Percentiles rank a stretch among this genome's conserved stretches.
Evolutionary conservation across 225 moss, liverwort and hornwort species (phyloP).

Genomic region (Pseudisothecium myosuroides): DNA sequence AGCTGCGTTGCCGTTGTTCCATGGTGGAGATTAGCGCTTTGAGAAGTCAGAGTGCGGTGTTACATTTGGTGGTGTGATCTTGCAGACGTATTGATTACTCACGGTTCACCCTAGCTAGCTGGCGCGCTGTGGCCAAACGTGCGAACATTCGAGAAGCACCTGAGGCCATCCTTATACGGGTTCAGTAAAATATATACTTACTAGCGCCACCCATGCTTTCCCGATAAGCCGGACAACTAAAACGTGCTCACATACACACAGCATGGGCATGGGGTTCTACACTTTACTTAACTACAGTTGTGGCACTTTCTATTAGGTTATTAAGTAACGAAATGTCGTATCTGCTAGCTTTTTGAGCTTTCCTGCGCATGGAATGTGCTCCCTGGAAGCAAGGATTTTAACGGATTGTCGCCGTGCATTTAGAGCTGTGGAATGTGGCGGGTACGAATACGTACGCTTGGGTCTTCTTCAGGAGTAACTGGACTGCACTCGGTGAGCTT

Average conservation of each 20-base stretch:
- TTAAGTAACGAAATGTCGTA: neutral
- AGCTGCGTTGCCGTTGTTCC: neutral
- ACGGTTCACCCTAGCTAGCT: neutral
- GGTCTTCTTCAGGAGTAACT: too few relatives aligned
- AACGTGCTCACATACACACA: neutral
- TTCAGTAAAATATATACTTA: neutral
- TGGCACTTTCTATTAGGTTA: neutral
- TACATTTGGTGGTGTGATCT: neutral
- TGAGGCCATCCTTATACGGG: neutral
- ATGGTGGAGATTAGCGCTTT: neutral
- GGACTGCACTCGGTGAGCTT: too few relatives aligned
- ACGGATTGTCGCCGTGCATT: neutral
- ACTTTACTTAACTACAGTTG: slow-evolving; percentile 17
- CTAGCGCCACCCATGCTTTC: neutral
- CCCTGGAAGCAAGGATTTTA: neutral
- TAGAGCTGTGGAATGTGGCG: neutral
- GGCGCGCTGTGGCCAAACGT: neutral
- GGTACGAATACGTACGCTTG: neutral
- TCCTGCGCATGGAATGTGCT: neutral
- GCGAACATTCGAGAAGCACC: neutral
- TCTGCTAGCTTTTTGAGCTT: neutral
- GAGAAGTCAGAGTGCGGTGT: neutral
- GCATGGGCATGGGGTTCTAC: slow-evolving; percentile 7
- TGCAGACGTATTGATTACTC: neutral
- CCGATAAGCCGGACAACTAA: neutral